These are phyloP conservation scores for Potentilla sterilis DNA, from an alignment of 306 rosid species.

Conservation along the genomic window DNA sequence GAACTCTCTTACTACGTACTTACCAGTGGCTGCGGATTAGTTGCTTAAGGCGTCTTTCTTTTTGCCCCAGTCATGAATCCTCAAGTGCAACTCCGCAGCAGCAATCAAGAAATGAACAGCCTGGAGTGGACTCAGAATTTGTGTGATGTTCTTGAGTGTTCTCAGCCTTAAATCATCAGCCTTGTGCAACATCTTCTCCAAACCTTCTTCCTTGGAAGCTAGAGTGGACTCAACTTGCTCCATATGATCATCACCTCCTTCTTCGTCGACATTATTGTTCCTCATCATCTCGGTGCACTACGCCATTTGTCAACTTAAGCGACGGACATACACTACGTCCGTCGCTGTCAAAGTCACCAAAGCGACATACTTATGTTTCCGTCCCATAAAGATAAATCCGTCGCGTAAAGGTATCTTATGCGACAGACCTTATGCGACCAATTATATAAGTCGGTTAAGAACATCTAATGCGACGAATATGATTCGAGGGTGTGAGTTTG, in stretches of 20 bases:
- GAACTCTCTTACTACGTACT: too few relatives aligned
- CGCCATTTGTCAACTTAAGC: too few relatives aligned
- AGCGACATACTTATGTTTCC: too few relatives aligned
- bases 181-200: slow-evolving; percentile 40
- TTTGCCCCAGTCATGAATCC: slow-evolving; percentile 66
- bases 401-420: too few relatives aligned
- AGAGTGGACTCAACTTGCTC: slow-evolving; percentile 33
- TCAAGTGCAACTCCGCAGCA: slow-evolving; percentile 55
- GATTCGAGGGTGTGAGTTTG: too few relatives aligned
- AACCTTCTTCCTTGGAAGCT: slow-evolving; percentile 31
- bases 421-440: too few relatives aligned
- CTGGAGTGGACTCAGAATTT: slow-evolving; percentile 39
- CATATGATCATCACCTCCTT: background rate
- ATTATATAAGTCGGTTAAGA: too few relatives aligned
- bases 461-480: too few relatives aligned
- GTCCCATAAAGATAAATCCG: too few relatives aligned
- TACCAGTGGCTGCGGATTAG: too few relatives aligned
- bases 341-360: too few relatives aligned
- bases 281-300: slow-evolving; percentile 35
- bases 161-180: slow-evolving; percentile 51
- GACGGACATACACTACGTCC: too few relatives aligned
- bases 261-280: slow-evolving; percentile 1
- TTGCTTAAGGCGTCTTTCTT: slow-evolving; percentile 34
- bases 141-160: slow-evolving; percentile 33
- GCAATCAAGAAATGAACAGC: slow-evolving; percentile 57